Evolutionary conservation across 2,329 filamentous ascomycete species (phyloP).

Genomic region (Ophiobolus disseminans): DNA sequence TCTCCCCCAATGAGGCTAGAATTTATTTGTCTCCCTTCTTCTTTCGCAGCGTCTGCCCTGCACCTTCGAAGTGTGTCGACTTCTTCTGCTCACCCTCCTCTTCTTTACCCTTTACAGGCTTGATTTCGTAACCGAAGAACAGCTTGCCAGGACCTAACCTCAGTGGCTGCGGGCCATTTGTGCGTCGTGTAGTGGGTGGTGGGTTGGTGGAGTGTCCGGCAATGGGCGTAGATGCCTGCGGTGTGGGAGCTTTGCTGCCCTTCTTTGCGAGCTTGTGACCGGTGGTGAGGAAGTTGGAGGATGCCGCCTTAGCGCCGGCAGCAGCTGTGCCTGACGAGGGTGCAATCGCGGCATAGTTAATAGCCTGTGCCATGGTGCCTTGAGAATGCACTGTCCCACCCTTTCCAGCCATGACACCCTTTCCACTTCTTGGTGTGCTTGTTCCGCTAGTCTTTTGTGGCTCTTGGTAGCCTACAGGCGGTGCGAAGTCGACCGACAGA

Average conservation of each 20-base stretch:
- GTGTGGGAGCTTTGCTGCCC: slow-evolving; percentile 74
- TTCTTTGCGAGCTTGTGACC: slow-evolving; percentile 90
- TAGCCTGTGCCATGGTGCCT: slow-evolving; percentile 96
- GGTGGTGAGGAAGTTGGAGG: slow-evolving; percentile 79
- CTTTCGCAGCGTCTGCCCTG: slow-evolving; percentile 83
- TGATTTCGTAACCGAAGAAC: slow-evolving; percentile 96
- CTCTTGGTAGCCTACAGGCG: slow-evolving; percentile 93
- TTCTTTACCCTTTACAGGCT: slow-evolving; percentile 80
- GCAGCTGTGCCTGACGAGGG: slow-evolving; percentile 74
- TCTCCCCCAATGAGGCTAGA: no score
- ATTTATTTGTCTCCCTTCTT: slow-evolving; percentile 66
- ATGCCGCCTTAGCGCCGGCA: slow-evolving; percentile 66
- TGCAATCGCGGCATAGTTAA: slow-evolving; percentile 92
- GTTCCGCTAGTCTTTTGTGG: slow-evolving; percentile 81
- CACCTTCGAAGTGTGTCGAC: slow-evolving; percentile 76
- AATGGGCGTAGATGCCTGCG: slow-evolving; percentile 66
- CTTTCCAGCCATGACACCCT: slow-evolving; percentile 65
- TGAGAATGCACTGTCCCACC: slow-evolving; percentile 82
- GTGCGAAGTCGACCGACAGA: slow-evolving; percentile 92
- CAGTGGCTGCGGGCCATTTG: slow-evolving; percentile 84
- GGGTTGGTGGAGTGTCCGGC: slow-evolving; percentile 58
- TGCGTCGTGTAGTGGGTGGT: slow-evolving; percentile 56
- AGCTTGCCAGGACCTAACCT: slow-evolving; percentile 86
- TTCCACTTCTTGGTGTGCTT: slow-evolving; percentile 78
- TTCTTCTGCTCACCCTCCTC: slow-evolving; percentile 66